Base-by-base conservation (phyloP, 139 green algal species). In the Astrephomene gubernaculifera region DNA sequence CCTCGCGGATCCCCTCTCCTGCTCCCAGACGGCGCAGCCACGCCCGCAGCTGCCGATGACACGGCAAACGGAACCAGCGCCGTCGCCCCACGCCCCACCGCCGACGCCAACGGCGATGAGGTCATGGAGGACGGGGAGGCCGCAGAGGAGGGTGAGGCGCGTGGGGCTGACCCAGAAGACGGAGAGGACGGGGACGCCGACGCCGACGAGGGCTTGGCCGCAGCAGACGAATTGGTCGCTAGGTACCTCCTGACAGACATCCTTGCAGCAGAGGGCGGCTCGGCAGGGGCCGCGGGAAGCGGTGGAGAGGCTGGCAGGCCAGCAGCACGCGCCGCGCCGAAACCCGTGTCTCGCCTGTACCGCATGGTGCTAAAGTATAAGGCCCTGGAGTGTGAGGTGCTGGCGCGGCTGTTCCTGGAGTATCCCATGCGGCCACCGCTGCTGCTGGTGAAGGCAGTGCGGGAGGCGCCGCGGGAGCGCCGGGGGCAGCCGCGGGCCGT, bases 401-500 rank as follows among this genome's bases (percentile, higher is more conserved):
- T 75, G 36, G 76, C 60, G 53, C 76, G 85, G 35, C 54, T 89
- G 53, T 89, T 82, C 76, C 68, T 82, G 5, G 85, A 89, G 78
- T 86, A 89, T 69, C 85, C 85, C 5, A 19, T 82, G 54, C 85
- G 85, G 25, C 85, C 85, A 41, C 85, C 85, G 21, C 53, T 89
- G 76, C 67, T 89, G 53, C 65, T 86, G 17, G 69, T 89, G 22
- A 63, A 71, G 76, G 53, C 41, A 19, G 57, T 89, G n/a, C 41
- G 61, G 33, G 83, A 87, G 71, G 25, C 27, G 71, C 17, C 69
- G 36, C 38, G 60, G 1, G 60, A 83, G 49, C 63, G 57, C 36
- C 61, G 72, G 57, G 27, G 35, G 7, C 31, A 44, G 25, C 9
- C 65, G 57, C 33, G 44, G 61, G 7, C 63, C 6, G 49, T 82